These are phyloP conservation scores for Linnemannia exigua DNA, from an alignment of 192 early-diverging fungal species.

Conservation along the genomic window DNA sequence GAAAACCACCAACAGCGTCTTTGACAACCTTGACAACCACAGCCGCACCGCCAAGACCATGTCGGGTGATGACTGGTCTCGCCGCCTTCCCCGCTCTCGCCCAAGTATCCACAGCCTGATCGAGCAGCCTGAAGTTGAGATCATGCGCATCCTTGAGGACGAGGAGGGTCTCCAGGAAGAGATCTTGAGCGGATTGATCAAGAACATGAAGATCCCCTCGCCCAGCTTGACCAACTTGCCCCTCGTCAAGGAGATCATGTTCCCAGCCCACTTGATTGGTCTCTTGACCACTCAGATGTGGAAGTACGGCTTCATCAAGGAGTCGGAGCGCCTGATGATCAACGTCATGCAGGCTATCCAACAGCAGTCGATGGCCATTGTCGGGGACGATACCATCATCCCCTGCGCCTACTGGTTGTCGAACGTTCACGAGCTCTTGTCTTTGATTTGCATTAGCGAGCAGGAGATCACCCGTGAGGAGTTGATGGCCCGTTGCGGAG, in stretches of 20 bases:
- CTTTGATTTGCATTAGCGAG: slow-evolving; percentile 75
- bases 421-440: slow-evolving; percentile 96
- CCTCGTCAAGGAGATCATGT: slow-evolving; percentile 90
- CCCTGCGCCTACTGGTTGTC: slow-evolving; percentile 97
- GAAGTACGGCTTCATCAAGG: slow-evolving; percentile 84
- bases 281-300: slow-evolving; percentile 89
- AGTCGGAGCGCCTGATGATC: slow-evolving; percentile 88
- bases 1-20: slow-evolving; percentile 53
- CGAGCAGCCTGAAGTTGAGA: slow-evolving; percentile 58
- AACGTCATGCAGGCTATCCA: slow-evolving; percentile 90
- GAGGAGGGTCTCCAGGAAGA: slow-evolving; percentile 79
- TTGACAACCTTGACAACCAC: slow-evolving; percentile 55
- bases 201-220: slow-evolving; percentile 90
- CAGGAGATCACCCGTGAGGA: slow-evolving; percentile 55
- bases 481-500: slow-evolving; percentile 72
- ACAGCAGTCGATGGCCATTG: slow-evolving; percentile 74
- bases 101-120: slow-evolving; percentile 55
- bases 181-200: slow-evolving; percentile 91
- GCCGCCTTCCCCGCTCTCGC: slow-evolving; percentile 48
- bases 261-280: slow-evolving; percentile 96
- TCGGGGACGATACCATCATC: slow-evolving; percentile 83
- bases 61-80: slow-evolving; percentile 53
- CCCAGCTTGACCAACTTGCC: slow-evolving; percentile 85
- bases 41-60: slow-evolving; percentile 54
- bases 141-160: slow-evolving; percentile 74